Conservation (phyloP, 1,139 yeast genomes). For the Pichia sorboxylosa region DNA sequence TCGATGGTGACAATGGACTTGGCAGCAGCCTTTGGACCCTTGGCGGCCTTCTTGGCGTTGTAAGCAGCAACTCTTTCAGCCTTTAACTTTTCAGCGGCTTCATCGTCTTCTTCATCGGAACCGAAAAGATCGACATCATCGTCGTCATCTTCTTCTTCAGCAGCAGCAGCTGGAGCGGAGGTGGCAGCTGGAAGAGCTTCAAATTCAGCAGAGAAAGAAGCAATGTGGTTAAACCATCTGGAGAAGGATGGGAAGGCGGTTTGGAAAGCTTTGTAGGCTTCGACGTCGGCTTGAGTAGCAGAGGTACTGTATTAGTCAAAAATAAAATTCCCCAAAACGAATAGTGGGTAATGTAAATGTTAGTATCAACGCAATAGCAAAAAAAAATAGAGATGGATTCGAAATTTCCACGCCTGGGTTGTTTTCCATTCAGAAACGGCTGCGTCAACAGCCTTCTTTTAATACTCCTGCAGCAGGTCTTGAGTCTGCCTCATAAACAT, state of each 20-base stretch:
- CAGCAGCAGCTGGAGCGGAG: slow-evolving; percentile 35
- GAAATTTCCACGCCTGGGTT: slow-evolving; percentile 1
- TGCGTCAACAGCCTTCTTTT: slow-evolving; percentile 25
- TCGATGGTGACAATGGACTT: slow-evolving; percentile 94
- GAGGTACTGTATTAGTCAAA: slow-evolving; percentile 46
- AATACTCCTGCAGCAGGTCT: slow-evolving; percentile 91
- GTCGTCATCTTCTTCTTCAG: slow-evolving; percentile 43
- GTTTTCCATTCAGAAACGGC: slow-evolving; percentile 2
- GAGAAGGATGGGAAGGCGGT: slow-evolving; percentile 84
- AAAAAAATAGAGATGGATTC: neutral
- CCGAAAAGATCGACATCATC: slow-evolving; percentile 93
- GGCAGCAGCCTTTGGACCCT: slow-evolving; percentile 97
- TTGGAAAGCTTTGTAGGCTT: slow-evolving; percentile 92
- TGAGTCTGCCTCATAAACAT: slow-evolving; percentile 91
- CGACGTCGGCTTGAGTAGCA: slow-evolving; percentile 93
- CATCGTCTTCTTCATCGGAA: slow-evolving; percentile 92
- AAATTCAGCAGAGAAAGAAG: slow-evolving; percentile 81
- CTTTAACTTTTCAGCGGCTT: slow-evolving; percentile 92
- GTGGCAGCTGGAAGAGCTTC: slow-evolving; percentile 72
- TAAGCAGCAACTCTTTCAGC: slow-evolving; percentile 96
- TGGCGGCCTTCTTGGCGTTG: slow-evolving; percentile 94
- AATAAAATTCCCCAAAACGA: too few species aligned
- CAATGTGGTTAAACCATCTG: slow-evolving; percentile 98
- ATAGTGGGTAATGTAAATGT: too few species aligned
- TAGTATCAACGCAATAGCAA: too few species aligned